Evolutionary conservation across 352 stramenopile species (phyloP).

Genomic region (Phytophthora fragariaefolia): DNA sequence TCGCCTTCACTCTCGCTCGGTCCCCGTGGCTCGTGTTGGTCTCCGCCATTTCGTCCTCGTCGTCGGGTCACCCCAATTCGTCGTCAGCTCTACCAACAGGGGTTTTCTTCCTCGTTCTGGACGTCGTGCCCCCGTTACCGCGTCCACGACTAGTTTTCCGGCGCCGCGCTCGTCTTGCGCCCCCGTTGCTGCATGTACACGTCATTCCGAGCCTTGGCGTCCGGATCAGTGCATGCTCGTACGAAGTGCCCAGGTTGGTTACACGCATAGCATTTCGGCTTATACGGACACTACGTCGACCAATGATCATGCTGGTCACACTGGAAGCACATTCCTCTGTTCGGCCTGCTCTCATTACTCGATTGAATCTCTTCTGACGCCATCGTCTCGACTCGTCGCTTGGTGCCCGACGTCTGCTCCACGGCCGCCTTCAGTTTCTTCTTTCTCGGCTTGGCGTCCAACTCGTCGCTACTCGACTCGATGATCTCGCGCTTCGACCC

Average conservation of each 20-base stretch:
- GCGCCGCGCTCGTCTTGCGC: background rate
- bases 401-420: background rate
- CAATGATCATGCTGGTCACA: background rate
- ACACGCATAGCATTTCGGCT: constrained; percentile 5
- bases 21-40: background rate
- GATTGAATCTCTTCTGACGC: background rate
- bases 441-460: background rate
- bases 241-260: constrained; percentile 4
- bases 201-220: constrained; percentile 6
- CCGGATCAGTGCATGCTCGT: background rate
- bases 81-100: too few species aligned
- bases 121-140: too few species aligned
- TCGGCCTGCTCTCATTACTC: background rate
- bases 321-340: background rate
- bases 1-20: background rate
- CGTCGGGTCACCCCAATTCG: background rate
- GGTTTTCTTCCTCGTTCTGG: too few species aligned
- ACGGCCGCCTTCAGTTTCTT: constrained; percentile 4
- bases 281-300: background rate
- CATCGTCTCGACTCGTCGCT: background rate
- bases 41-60: background rate
- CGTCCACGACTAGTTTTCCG: background rate
- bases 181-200: background rate
- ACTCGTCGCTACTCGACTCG: background rate
- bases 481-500: background rate